Conservation (phyloP, 2,329 filamentous ascomycete species). For the Ophiostoma sp. region DNA sequence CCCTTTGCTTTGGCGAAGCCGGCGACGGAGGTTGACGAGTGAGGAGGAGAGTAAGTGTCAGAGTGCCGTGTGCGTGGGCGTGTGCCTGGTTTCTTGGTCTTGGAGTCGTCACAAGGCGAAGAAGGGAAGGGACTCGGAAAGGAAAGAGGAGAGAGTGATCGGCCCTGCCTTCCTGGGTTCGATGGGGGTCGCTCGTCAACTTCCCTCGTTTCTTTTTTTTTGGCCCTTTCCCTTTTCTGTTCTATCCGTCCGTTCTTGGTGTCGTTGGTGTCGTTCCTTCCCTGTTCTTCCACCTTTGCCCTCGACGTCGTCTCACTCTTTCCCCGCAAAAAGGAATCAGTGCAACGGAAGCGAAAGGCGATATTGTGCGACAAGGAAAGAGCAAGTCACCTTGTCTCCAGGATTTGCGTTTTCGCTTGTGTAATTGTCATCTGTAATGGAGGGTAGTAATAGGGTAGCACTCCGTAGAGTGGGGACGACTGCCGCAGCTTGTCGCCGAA, state of each 20-base stretch:
- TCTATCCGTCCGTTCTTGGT: neutral
- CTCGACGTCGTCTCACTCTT: neutral
- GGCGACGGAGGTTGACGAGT: neutral
- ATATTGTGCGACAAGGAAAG: neutral
- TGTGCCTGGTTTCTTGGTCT: neutral
- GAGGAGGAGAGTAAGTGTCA: neutral
- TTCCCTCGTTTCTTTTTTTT: neutral
- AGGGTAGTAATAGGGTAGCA: neutral
- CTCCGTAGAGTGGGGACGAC: neutral
- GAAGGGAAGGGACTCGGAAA: neutral
- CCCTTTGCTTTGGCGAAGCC: neutral
- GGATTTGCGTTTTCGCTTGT: neutral
- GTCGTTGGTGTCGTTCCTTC: neutral
- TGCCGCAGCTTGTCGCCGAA: neutral
- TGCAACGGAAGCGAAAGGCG: neutral
- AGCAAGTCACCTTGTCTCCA: neutral
- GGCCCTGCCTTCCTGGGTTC: neutral
- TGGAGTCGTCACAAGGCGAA: too few relatives aligned
- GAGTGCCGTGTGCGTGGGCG: neutral
- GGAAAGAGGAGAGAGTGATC: neutral
- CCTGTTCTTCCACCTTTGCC: neutral
- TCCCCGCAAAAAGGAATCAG: constrained; percentile 15
- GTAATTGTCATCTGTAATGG: constrained; percentile 12
- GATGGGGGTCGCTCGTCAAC: neutral
- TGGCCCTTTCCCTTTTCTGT: constrained; percentile 8